Evolutionary conservation across 1,284 basidiomycete species (phyloP), one percentile per base, ranked within the genome.

Genomic region (Volvariella surrecta): DNA sequence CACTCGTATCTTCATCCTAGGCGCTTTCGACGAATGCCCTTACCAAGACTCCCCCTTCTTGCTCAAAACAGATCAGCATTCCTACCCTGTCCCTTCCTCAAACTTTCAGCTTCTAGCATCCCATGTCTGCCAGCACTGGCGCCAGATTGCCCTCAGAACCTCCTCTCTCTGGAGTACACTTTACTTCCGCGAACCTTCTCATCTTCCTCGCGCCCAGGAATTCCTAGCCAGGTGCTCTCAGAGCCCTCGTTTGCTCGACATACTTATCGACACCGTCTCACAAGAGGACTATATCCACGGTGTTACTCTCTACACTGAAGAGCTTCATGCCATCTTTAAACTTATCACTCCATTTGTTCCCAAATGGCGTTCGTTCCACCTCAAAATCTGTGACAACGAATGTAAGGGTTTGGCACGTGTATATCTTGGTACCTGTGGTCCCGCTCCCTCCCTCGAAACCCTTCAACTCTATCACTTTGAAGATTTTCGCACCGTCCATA

Each of bases 391-490:
- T 32, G 73, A 76, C 53, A 69, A 73, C 48, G 59, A 62, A 17
- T 77, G 75, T 58, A 79, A 79, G 57, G 58, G 59, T 32, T 58
- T 60, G 37, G 76, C 76, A 1, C 68, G 76, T 37, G 56, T 63
- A n/a, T 62, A 66, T 50, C 62, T 78, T 22, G 64, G 64, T 46
- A 62, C 57, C 9, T 76, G 74, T 50, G 71, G 70, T 4, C 60
- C 69, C 31, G 76, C 73, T 1, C 71, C 70, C 22, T 56, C 58
- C 39, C 69, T 81, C 42, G 67, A 74, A 55, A 73, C 71, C 3
- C 66, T 79, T 34, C 74, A 79, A 57, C 64, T 81, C 8, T 81
- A 78, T 58, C 78, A 79, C 56, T 76, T 79, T 50, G 72, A 79
- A 52, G 66, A 76, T 50, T 80, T 70, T 56, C 54, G 60, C 28